These are phyloP conservation scores for Quercus engelmannii DNA, from an alignment of 306 rosid species.

Conservation along the genomic window DNA sequence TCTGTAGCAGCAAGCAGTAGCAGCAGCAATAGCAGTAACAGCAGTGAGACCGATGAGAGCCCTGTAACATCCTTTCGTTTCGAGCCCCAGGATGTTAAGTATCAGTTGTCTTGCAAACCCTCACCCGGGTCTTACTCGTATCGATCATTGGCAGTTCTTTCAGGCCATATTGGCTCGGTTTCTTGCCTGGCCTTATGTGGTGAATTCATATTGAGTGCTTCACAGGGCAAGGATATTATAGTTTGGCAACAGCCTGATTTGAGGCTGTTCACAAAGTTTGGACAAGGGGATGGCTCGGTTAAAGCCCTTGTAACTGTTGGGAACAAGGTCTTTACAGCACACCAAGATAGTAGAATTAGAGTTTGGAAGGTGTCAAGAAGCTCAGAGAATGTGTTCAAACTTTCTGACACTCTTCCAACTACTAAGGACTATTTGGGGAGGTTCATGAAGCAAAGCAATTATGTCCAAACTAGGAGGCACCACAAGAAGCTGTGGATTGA, in stretches of 20 bases:
- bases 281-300: slow-evolving; percentile 85
- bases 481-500: slow-evolving; percentile 86
- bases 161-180: slow-evolving; percentile 73
- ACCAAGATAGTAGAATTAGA: slow-evolving; percentile 79
- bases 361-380: slow-evolving; percentile 85
- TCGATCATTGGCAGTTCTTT: slow-evolving; percentile 63
- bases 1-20: slow-evolving; percentile 26
- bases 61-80: slow-evolving; percentile 30
- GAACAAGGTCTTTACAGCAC: slow-evolving; percentile 75
- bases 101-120: slow-evolving; percentile 16
- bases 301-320: slow-evolving; percentile 72
- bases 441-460: slow-evolving; percentile 86
- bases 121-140: slow-evolving; percentile 41
- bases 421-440: slow-evolving; percentile 75
- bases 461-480: slow-evolving; percentile 79
- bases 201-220: slow-evolving; percentile 87
- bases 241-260: slow-evolving; percentile 94
- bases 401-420: slow-evolving; percentile 72
- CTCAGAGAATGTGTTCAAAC: slow-evolving; percentile 68
- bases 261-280: slow-evolving; percentile 62
- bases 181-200: slow-evolving; percentile 85
- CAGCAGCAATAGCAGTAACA: slow-evolving; percentile 11
- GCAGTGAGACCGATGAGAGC: slow-evolving; percentile 51
- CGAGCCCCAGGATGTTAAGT: slow-evolving; percentile 14
- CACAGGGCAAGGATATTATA: slow-evolving; percentile 78